Evolutionary conservation across 1,284 basidiomycete species (phyloP), one percentile per base, ranked within the genome.

Genomic region (Lentinula novae-zelandiae): DNA sequence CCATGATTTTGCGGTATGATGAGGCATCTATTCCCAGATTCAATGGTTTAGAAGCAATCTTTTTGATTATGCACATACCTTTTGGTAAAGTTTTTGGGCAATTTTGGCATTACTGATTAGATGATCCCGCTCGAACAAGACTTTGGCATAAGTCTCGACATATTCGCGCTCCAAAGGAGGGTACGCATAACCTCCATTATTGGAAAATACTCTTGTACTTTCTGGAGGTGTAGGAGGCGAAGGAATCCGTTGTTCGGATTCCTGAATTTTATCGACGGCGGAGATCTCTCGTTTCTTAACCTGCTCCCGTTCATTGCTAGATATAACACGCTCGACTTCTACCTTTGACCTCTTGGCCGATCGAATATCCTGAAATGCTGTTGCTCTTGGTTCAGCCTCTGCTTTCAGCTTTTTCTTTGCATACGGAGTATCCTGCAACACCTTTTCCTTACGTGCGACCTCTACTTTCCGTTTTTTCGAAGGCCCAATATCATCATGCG

Each of bases 1-100:
- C 74, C 82, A 84, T 5, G 81, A 83, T 6, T 22, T 65, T 4
- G 58, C 9, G 2, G 72, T 61, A 65, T 85, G 83, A 62, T 82
- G 75, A 49, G 64, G 79, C 71, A 84, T 72, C 79, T 83, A 55
- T n/a, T 15, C 44, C 27, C 27, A n/a, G 17, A 33, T 17, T 46
- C 2, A 46, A 8, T 22, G 20, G 9, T 13, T 22, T 10, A 15
- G 22, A 46, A 20, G n/a, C 20, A 9, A 46, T 17, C 17, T 20
- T 20, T 46, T 20, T 5, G 3, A 22, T 20, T 20, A n/a, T 44
- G 54, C 39, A 60, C 67, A n/a, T 62, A 82, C 82, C 70, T 81
- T 81, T 51, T 69, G 61, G 53, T 75, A 63, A 22, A 81, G 63
- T 49, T 69, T 75, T 42, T 65, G 58, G 10, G 70, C 63, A 36